phyloP scores from a whole-genome alignment of 2,329 filamentous ascomycete genomes.

The Colletotrichum navitas region DNA sequence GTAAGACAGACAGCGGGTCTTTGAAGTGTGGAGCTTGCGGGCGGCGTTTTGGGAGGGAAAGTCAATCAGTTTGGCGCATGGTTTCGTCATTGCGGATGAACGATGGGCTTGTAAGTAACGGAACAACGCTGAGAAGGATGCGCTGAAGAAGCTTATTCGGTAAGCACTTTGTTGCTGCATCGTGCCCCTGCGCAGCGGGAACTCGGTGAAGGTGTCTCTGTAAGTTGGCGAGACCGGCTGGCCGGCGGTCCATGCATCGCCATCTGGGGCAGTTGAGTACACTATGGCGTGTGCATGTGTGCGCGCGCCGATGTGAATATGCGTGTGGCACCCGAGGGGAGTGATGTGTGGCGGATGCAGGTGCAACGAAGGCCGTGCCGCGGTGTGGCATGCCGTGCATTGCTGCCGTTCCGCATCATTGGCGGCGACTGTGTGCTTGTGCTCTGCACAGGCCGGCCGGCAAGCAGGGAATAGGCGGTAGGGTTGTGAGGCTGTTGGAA shows the following conservation, averaged over 20 bases:
- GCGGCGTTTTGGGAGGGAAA: background rate
- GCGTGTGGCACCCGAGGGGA: background rate
- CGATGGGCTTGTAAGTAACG: background rate
- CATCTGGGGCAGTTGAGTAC: background rate
- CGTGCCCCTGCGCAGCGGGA: background rate
- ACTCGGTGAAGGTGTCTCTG: background rate
- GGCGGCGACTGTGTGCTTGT: background rate
- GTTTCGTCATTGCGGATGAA: background rate
- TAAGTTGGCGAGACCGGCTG: background rate
- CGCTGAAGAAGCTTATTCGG: background rate
- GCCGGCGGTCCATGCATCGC: background rate
- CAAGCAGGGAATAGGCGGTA: background rate
- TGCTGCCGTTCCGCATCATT: slow-evolving; percentile 13
- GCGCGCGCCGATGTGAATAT: background rate
- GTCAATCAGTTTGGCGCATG: background rate
- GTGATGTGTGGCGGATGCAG: slow-evolving; percentile 2
- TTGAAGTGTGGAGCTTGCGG: too few relatives aligned
- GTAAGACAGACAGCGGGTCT: background rate
- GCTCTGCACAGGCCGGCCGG: background rate
- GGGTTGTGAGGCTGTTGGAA: background rate
- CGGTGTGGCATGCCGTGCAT: background rate
- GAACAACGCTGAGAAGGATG: background rate
- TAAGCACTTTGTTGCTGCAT: background rate
- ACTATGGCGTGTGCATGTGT: background rate
- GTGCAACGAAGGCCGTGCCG: slow-evolving; percentile 3